phyloP scores from a whole-genome alignment of 2,329 filamentous ascomycete genomes.

The Colletotrichum eleusines region DNA sequence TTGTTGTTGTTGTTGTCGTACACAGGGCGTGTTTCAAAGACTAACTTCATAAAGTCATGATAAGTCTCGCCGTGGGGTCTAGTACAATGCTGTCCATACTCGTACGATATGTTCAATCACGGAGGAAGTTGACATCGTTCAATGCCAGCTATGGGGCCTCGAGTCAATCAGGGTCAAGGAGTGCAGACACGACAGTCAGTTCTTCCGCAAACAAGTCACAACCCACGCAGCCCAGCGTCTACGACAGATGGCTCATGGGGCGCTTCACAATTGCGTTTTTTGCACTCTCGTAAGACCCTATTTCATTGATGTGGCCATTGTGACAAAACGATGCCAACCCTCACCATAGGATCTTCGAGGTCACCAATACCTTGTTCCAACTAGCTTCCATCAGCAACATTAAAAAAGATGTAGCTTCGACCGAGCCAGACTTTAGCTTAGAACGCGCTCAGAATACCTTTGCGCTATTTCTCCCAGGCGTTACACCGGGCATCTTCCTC shows the following conservation, averaged over 20 bases:
- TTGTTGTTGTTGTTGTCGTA: not conserved
- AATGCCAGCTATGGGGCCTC: not conserved
- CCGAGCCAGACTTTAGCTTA: not conserved
- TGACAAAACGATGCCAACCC: not conserved
- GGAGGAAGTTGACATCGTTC: not conserved
- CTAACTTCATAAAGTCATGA: not conserved
- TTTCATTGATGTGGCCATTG: not conserved
- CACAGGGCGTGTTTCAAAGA: not conserved
- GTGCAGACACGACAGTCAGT: not conserved
- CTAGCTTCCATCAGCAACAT: not conserved
- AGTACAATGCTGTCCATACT: not conserved
- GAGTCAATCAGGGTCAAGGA: not conserved
- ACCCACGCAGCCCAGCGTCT: not conserved
- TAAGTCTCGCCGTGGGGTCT: not conserved
- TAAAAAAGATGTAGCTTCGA: not conserved
- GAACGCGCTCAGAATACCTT: not conserved
- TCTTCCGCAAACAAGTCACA: not conserved
- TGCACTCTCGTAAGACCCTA: conserved; percentile 29
- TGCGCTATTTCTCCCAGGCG: not conserved
- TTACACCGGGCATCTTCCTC: not conserved
- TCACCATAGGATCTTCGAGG: not conserved
- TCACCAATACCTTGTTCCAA: not conserved
- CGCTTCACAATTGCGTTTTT: not conserved
- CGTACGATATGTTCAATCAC: not conserved
- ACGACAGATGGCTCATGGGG: conserved; percentile 2